Percentiles rank a stretch among this genome's conserved stretches.
These are phyloP conservation scores for Taphrina sp. DNA, from an alignment of 1,139 yeast genomes.

Conservation along the genomic window DNA sequence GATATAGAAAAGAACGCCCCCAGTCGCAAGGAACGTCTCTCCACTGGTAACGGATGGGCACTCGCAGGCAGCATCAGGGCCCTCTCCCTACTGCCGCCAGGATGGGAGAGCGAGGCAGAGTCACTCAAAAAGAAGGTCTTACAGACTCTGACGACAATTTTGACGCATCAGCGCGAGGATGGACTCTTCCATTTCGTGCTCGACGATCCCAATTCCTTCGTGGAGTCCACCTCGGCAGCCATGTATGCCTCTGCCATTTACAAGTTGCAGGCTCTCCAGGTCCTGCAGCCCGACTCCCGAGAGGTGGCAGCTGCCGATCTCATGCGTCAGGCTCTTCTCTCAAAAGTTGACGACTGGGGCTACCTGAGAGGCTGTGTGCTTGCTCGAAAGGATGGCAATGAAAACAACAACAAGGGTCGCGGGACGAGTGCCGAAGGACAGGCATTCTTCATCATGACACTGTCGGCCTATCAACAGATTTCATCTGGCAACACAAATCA, in stretches of 20 bases:
- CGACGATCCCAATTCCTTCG: constrained; percentile 22
- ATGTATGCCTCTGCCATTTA: constrained; percentile 27
- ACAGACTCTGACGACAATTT: constrained; percentile 9
- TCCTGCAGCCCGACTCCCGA: constrained; percentile 1
- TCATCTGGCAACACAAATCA: constrained; percentile 1
- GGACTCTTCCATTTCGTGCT: constrained; percentile 29
- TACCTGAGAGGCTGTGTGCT: constrained; percentile 30
- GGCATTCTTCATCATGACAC: constrained; percentile 29
- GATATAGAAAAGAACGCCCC: constrained; percentile 14
- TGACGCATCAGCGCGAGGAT: constrained; percentile 21
- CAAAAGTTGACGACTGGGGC: constrained; percentile 13
- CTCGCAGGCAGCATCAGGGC: constrained; percentile 27
- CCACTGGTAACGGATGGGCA: constrained; percentile 31
- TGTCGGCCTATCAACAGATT: constrained; percentile 15
- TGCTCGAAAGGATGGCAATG: constrained; percentile 29
- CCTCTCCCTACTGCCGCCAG: constrained; percentile 23
- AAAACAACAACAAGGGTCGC: constrained; percentile 15
- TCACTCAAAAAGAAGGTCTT: constrained; percentile 1
- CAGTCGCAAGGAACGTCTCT: constrained; percentile 11
- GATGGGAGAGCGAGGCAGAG: constrained; percentile 29
- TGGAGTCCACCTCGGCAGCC: constrained; percentile 23
- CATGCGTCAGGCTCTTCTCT: constrained; percentile 16
- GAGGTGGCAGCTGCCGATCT: constrained; percentile 27
- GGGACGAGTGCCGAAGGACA: constrained; percentile 30
- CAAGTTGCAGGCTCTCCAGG: constrained; percentile 6